Evolutionary conservation across 75 land plant species (phyloP), one percentile per base, ranked within the genome.

Genomic region (Cryptomeria japonica): DNA sequence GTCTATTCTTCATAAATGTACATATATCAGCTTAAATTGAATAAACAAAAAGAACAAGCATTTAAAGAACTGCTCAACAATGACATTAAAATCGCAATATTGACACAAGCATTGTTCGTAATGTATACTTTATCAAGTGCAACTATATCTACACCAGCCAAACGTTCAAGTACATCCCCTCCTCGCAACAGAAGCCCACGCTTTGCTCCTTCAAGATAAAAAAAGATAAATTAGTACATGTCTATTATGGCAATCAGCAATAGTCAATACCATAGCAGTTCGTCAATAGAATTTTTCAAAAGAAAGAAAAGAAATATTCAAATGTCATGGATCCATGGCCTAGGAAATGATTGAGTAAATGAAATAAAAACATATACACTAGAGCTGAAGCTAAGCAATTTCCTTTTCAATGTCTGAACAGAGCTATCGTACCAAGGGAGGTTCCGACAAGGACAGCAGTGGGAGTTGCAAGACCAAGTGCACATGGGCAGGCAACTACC

Each of bases 401-500:
- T 42, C 36, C 4, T 31, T 28, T 15, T 34, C 3, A 88, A 44
- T 47, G 39, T 44, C 16, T 38, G 51, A 19, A 42, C 12, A 46
- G 80, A 88, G 22, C 3, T 37, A 28, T 32, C 83, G 3, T 91
- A 94, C 99, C 99, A 46, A 97, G 94, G 32, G 99, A 98, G 32
- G 99, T 98, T 64, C 99, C 99, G 73, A 98, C 96, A 72, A 98
- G 90, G 31, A 98, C 97, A 76, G 99, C 99, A 49, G 99, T 98
- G 15, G 99, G 99, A 16, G 99, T 98, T 51, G 99, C 99, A 61
- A 98, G 95, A 12, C 99, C 99, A 64, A 98, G 89, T n/a, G 99
- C 99, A 93, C 99, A 98, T 38, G 99, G 99, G 86, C 99, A 97
- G 19, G 99, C 98, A 84, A 98, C 99, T 15, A 97, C 98, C 98